A percentile compares a stretch with the other conserved stretches of the same genome.
Conservation (phyloP, 1,284 basidiomycete species). For the Apiotrichum sp. region DNA sequence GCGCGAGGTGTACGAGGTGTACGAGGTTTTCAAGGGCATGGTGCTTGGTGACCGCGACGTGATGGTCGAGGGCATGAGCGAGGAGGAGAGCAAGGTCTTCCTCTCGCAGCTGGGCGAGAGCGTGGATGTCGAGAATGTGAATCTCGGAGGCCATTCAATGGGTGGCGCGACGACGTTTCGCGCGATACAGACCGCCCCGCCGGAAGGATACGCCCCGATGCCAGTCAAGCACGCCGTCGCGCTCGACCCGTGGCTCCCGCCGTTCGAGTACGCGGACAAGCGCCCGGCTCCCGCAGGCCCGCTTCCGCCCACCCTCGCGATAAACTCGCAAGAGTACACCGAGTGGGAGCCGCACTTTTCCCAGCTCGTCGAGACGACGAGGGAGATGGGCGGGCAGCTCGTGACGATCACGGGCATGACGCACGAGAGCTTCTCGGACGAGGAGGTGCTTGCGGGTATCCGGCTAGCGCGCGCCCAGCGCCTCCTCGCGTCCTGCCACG, state of each 20-base stretch:
- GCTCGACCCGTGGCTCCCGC: slow-evolving; percentile 73
- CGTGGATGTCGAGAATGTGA: slow-evolving; percentile 50
- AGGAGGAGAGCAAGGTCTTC: slow-evolving; percentile 5
- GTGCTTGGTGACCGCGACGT: slow-evolving; percentile 9
- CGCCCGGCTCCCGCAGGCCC: not conserved
- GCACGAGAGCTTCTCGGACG: slow-evolving; percentile 44
- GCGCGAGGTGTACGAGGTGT: slow-evolving; percentile 61
- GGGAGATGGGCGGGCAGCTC: slow-evolving; percentile 30
- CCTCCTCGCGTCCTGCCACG: slow-evolving; percentile 28
- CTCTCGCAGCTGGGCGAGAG: slow-evolving; percentile 49
- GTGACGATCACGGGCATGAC: slow-evolving; percentile 32
- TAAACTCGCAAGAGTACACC: slow-evolving; percentile 69
- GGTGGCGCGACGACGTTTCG: slow-evolving; percentile 60
- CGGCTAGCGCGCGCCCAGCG: slow-evolving; percentile 15
- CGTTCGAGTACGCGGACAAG: slow-evolving; percentile 42
- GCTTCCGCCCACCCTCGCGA: slow-evolving; percentile 52
- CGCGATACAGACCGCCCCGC: slow-evolving; percentile 13
- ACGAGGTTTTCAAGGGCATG: slow-evolving; percentile 34
- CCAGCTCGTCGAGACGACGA: slow-evolving; percentile 54
- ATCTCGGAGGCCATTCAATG: slow-evolving; percentile 66
- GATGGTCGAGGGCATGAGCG: slow-evolving; percentile 7
- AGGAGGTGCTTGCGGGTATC: slow-evolving; percentile 20
- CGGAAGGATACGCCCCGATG: slow-evolving; percentile 44
- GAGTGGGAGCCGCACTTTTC: slow-evolving; percentile 59
- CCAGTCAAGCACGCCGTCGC: slow-evolving; percentile 51